A percentile compares a stretch with the other conserved stretches of the same genome.
These are phyloP conservation scores for Neonectria hederae DNA, from an alignment of 2,329 filamentous ascomycete species.

Conservation along the genomic window DNA sequence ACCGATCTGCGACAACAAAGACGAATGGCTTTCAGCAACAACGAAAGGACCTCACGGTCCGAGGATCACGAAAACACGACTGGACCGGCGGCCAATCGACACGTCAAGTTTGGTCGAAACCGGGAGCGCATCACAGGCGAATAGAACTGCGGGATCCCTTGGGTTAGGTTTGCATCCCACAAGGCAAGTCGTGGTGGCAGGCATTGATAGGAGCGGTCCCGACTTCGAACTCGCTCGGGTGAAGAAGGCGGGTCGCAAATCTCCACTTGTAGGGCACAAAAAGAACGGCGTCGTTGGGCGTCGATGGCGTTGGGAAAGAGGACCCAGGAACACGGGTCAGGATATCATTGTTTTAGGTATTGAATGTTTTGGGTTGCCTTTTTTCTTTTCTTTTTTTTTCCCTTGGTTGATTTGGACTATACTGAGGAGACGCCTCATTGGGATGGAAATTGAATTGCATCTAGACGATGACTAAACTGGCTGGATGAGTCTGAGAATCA, in stretches of 20 bases:
- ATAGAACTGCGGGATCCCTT: constrained; percentile 12
- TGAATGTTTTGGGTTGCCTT: constrained; percentile 3
- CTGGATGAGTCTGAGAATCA: background rate
- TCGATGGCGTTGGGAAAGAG: constrained; percentile 31
- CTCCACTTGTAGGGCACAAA: constrained; percentile 30
- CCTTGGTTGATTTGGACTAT: background rate
- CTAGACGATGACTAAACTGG: background rate
- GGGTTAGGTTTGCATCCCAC: background rate
- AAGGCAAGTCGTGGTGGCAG: background rate
- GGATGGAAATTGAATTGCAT: background rate
- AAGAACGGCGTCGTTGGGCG: constrained; percentile 27
- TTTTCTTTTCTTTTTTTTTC: background rate
- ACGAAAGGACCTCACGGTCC: constrained; percentile 35
- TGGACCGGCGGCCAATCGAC: constrained; percentile 9
- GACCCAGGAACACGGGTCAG: constrained; percentile 31
- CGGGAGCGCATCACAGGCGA: background rate
- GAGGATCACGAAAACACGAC: constrained; percentile 27
- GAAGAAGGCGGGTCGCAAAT: background rate
- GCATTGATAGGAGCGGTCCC: background rate
- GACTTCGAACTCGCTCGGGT: background rate
- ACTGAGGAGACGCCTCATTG: background rate
- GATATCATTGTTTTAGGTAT: constrained; percentile 1
- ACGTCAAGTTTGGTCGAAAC: constrained; percentile 6
- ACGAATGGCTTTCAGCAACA: constrained; percentile 23
- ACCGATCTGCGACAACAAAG: constrained; percentile 24